Evolutionary conservation across 768 basidiomycete species (phyloP), one percentile per base, ranked within the genome.

Genomic region (Boletus subcaerulescens): DNA sequence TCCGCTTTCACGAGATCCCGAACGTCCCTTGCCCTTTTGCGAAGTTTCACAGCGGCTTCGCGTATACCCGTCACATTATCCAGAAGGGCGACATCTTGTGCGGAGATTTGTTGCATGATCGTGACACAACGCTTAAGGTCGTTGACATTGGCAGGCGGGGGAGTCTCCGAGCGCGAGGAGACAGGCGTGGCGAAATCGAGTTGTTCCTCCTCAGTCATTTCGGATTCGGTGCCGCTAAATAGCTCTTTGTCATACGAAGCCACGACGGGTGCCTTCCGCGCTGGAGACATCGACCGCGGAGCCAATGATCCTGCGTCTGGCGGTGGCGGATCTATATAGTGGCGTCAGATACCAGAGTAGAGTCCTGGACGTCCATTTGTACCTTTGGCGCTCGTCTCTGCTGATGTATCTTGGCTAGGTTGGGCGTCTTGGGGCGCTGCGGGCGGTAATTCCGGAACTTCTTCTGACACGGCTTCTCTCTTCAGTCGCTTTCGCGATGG

Each of bases 21-120:
- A 24, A 63, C 39, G n/a, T 63, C 59, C 41, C 59, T 59, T 11
- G 59, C 66, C 36, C 52, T 61, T 33, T 61, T 59, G 29, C 59
- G 56, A 11, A 68, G 52, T 29, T 50, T 56, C 18, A 53, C 60
- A 14, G 65, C 69, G 6, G 42, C 48, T 10, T 64, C 57, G 3
- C 57, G 59, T 20, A 65, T 50, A 3, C 20, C 22, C 13, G 49
- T 32, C 3, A 44, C 52, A 32, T 60, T 45, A 2, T 45, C 39
- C 36, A 72, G 39, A 22, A 64, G 38, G 3, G 8, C 39, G 4
- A 53, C 32, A 26, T 72, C 66, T 17, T 63, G 50, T 1, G 15
- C 31, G 17, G 65, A 60, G 29, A 71, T 60, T 12, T 60, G 51
- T 35, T 40, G 57, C 65, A 72, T 72, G 41, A 72, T 63, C 5